phyloP scores from a whole-genome alignment of 2,329 filamentous ascomycete genomes.

The Trichoderma hamatum region DNA sequence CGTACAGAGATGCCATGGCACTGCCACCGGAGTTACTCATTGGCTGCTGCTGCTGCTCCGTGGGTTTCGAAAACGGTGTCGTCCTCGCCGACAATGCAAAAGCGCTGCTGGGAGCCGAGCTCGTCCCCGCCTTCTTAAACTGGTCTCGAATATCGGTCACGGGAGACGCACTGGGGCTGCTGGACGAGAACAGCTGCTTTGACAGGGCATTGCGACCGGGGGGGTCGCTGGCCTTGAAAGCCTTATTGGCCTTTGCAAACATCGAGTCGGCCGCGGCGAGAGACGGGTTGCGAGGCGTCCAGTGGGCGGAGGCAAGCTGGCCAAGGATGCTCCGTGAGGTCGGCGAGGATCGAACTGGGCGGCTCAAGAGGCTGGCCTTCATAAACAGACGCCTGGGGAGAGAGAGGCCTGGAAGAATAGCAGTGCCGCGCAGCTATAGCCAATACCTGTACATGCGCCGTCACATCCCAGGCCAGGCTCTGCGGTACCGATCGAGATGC shows the following conservation, averaged over 20 bases:
- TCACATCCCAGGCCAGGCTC: slow-evolving; percentile 5
- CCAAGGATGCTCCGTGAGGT: slow-evolving; percentile 36
- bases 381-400: slow-evolving; percentile 37
- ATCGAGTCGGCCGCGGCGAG: slow-evolving; percentile 36
- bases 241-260: slow-evolving; percentile 44
- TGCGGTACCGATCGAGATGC: slow-evolving; percentile 17
- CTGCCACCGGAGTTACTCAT: not conserved
- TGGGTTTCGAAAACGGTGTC: slow-evolving; percentile 34
- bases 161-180: slow-evolving; percentile 51
- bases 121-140: slow-evolving; percentile 49
- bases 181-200: slow-evolving; percentile 61
- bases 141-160: slow-evolving; percentile 55
- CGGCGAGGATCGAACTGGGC: slow-evolving; percentile 44
- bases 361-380: slow-evolving; percentile 39
- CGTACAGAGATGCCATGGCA: slow-evolving; percentile 47
- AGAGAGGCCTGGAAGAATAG: not conserved
- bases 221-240: slow-evolving; percentile 44
- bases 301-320: slow-evolving; percentile 36
- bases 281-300: slow-evolving; percentile 26
- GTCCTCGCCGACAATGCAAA: slow-evolving; percentile 48
- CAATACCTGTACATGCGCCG: not conserved
- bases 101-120: slow-evolving; percentile 35
- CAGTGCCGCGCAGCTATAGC: not conserved
- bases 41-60: slow-evolving; percentile 24
- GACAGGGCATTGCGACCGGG: slow-evolving; percentile 43